phyloP scores from a whole-genome alignment of 257 asterid genomes.

The Nicotiana knightiana region DNA sequence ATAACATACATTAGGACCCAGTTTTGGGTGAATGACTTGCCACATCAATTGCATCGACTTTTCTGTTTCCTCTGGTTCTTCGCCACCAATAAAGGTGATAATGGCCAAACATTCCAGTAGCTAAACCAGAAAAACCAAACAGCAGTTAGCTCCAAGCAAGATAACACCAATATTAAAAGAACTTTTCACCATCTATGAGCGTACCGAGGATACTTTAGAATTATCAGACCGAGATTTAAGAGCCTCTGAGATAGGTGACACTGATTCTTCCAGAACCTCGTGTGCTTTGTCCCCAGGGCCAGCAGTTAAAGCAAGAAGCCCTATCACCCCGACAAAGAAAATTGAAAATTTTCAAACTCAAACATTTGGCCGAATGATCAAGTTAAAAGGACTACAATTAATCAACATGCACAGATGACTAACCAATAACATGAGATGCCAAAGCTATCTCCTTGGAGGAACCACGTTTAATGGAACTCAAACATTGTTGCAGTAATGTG shows the following conservation, averaged over 20 bases:
- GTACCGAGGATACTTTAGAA: slow-evolving; percentile 63
- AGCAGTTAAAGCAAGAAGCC: slow-evolving; percentile 74
- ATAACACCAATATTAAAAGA: not conserved
- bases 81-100: slow-evolving; percentile 89
- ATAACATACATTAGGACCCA: slow-evolving; percentile 81
- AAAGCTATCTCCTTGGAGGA: slow-evolving; percentile 80
- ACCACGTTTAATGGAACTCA: slow-evolving; percentile 79
- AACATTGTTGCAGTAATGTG: slow-evolving; percentile 71
- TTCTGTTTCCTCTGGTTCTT: slow-evolving; percentile 75
- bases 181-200: not conserved
- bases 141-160: not conserved
- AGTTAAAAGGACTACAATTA: not conserved
- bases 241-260: slow-evolving; percentile 77
- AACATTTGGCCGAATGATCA: not conserved
- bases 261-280: slow-evolving; percentile 81
- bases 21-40: slow-evolving; percentile 90
- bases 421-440: slow-evolving; percentile 89
- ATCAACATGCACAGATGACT: not conserved
- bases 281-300: slow-evolving; percentile 91
- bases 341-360: not conserved
- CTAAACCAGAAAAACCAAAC: slow-evolving; percentile 29
- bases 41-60: slow-evolving; percentile 87
- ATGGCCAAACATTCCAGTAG: slow-evolving; percentile 83
- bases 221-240: slow-evolving; percentile 58
- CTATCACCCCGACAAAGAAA: slow-evolving; percentile 25